Base-by-base conservation (phyloP, 768 basidiomycete genomes). In the Psilocybe subaeruginosa region DNA sequence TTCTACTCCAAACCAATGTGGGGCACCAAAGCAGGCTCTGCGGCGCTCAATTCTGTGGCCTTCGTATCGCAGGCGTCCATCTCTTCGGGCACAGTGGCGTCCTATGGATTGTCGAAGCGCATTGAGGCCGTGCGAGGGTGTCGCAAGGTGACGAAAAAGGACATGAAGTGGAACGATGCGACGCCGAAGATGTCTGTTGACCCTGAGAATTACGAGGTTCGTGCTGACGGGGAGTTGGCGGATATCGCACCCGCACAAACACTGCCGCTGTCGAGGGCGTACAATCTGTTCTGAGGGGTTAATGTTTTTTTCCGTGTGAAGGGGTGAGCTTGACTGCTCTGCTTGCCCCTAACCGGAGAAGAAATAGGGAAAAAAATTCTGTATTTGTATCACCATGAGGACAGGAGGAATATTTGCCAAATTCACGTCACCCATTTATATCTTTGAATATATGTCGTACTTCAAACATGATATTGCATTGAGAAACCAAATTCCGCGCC, bases 131-230 rank as follows among this genome's bases (percentile, higher is more conserved):
- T 99, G 48, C 79, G 78, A 54, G 82, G 82, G 23, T 99, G 97
- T 66, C 80, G 95, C 27, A 76, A 71, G 3, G 79, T 99, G 59
- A 83, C 73, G 23, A 99, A 99, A 82, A 84, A 83, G 70, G 87
- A 94, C 69, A 96, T 98, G 93, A 98, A 97, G 76, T 92, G 88
- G 88, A 99, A 99, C 73, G 80, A 86, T 55, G 74, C 80, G 51
- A 85, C 87, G 64, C 97, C 97, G 2, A 81, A 80, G 72, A 93
- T 99, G 87, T 79, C 62, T 51, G 96, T 99, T 37, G 95, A 99
- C 70, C 90, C 97, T 1, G 97, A 99, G 77, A 91, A 78, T 49
- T 98, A 95, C 69, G 90, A 90, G 46, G 97, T 99, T 3, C 76
- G 77, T 16, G 94, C 92, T 8, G 91, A 97, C 72, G 95, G 88